A percentile compares a stretch with the other conserved stretches of the same genome.
phyloP scores from a whole-genome alignment of 176 grass and related monocot genomes.

The Otatea glauca region DNA sequence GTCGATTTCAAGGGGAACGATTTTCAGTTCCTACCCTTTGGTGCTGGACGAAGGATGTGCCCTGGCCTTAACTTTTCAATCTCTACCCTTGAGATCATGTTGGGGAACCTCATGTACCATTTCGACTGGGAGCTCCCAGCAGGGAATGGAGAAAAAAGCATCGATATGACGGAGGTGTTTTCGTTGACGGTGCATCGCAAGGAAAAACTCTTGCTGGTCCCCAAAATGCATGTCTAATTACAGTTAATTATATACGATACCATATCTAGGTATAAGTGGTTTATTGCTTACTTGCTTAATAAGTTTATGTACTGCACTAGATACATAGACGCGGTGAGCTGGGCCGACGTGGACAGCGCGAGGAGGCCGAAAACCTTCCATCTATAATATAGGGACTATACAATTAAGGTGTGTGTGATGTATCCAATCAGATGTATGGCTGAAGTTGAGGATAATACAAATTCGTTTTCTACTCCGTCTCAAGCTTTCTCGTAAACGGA shows the following conservation, averaged over 20 bases:
- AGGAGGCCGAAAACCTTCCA: too few relatives aligned
- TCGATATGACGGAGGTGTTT: conserved; percentile 54
- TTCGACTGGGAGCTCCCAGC: conserved; percentile 61
- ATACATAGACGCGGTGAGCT: too few relatives aligned
- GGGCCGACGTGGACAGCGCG: too few relatives aligned
- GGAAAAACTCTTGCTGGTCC: conserved; percentile 40
- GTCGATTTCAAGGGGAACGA: conserved; percentile 14
- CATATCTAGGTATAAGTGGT: neutral
- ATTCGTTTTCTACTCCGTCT: too few relatives aligned
- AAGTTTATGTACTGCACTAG: too few relatives aligned
- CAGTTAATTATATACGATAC: neutral
- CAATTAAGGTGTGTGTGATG: too few relatives aligned
- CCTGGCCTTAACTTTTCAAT: conserved; percentile 24
- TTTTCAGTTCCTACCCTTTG: conserved; percentile 46
- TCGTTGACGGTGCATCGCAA: conserved; percentile 33
- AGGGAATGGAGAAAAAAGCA: neutral
- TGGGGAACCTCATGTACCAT: conserved; percentile 46
- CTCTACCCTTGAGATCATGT: conserved; percentile 35
- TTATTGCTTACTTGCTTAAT: too few relatives aligned
- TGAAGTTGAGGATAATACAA: too few relatives aligned
- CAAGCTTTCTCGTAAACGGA: too few relatives aligned
- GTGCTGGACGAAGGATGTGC: conserved; percentile 44
- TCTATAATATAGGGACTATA: too few relatives aligned
- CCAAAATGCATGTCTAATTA: neutral
- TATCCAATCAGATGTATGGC: too few relatives aligned